A percentile compares a stretch with the other conserved stretches of the same genome.
Conservation (phyloP, 1,284 basidiomycete species). For the Naganishia liquefaciens region DNA sequence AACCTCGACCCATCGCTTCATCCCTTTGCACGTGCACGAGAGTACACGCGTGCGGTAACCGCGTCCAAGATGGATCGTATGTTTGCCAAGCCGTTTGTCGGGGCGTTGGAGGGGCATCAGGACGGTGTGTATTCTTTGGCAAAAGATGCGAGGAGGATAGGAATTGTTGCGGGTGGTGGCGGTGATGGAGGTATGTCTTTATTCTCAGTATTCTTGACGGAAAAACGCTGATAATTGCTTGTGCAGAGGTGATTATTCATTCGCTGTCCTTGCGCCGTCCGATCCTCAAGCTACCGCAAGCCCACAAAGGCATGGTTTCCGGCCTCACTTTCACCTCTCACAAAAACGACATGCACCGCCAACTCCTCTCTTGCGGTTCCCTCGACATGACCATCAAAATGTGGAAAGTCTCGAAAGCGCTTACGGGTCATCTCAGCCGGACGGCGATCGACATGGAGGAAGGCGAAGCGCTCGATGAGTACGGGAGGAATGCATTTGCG, state of each 20-base stretch:
- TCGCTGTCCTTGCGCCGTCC: slow-evolving; percentile 72
- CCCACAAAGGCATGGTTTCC: slow-evolving; percentile 90
- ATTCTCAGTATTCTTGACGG: not conserved
- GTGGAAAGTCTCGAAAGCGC: slow-evolving; percentile 64
- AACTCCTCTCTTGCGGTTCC: slow-evolving; percentile 79
- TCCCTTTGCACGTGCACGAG: slow-evolving; percentile 87
- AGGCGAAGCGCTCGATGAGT: slow-evolving; percentile 43
- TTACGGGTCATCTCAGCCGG: slow-evolving; percentile 39
- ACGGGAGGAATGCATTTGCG: slow-evolving; percentile 49
- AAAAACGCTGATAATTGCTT: not conserved
- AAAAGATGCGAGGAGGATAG: slow-evolving; percentile 74
- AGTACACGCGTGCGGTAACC: slow-evolving; percentile 90
- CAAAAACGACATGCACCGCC: slow-evolving; percentile 58
- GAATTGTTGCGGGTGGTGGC: slow-evolving; percentile 85
- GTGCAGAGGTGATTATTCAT: slow-evolving; percentile 79
- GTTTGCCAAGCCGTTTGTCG: slow-evolving; percentile 95
- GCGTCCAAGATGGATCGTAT: slow-evolving; percentile 96
- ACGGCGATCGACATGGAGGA: slow-evolving; percentile 35
- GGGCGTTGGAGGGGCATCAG: slow-evolving; percentile 84
- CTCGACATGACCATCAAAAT: slow-evolving; percentile 89
- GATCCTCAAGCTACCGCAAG: slow-evolving; percentile 69
- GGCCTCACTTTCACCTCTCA: slow-evolving; percentile 59
- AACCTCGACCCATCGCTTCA: slow-evolving; percentile 94
- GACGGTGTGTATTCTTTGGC: slow-evolving; percentile 91
- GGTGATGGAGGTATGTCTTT: slow-evolving; percentile 82